These are phyloP conservation scores for Fusarium chuoi DNA, from an alignment of 2,329 filamentous ascomycete genomes.

Conservation along the genomic window DNA sequence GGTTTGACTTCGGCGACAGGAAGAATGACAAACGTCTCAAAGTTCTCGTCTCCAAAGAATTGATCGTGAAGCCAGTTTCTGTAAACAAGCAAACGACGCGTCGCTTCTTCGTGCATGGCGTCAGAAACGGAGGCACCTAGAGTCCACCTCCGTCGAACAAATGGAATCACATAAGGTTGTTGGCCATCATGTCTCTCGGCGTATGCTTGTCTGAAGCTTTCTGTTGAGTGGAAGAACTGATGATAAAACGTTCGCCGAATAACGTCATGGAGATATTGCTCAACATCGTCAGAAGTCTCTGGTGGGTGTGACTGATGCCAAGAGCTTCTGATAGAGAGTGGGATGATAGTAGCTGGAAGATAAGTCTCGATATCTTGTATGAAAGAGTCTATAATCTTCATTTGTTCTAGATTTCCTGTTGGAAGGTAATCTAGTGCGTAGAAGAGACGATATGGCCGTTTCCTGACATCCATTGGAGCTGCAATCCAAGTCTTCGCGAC, in stretches of 20 bases:
- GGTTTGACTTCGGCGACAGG: background rate
- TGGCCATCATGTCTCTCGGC: accelerated
- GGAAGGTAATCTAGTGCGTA: background rate
- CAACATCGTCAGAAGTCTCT: background rate
- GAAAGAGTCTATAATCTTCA: background rate
- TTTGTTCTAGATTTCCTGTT: background rate
- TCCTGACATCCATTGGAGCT: accelerated
- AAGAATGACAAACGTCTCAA: background rate
- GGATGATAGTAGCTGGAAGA: background rate
- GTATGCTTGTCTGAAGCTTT: background rate
- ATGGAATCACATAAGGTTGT: background rate
- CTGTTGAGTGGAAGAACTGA: background rate
- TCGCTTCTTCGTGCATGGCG: background rate
- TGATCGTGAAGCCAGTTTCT: background rate
- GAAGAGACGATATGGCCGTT: background rate
- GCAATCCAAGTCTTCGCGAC: background rate
- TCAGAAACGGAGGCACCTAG: background rate
- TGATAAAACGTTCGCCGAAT: background rate
- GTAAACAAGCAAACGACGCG: background rate
- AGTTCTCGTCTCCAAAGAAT: background rate
- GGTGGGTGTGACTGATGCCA: background rate
- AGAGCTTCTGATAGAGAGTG: background rate
- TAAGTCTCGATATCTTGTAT: background rate
- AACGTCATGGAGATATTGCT: background rate
- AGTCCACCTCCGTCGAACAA: background rate